A percentile compares a stretch with the other conserved stretches of the same genome.
phyloP scores from a whole-genome alignment of 2,329 filamentous ascomycete species.

The Ascocoryne sarcoides region DNA sequence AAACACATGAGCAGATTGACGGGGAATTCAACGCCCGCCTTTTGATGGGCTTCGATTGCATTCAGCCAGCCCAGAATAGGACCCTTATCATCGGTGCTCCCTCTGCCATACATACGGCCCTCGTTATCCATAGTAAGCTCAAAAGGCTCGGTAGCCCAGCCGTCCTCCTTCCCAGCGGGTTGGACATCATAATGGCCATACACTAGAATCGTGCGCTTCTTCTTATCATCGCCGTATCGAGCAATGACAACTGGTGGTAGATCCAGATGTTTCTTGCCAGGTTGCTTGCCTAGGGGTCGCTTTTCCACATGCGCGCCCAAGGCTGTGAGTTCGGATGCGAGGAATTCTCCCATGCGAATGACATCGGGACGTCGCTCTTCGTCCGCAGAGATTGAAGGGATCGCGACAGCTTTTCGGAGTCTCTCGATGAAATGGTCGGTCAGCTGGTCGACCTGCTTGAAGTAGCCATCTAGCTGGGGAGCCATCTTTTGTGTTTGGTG shows the following conservation, averaged over 20 bases:
- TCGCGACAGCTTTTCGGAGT: conserved; percentile 84
- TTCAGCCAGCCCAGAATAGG: conserved; percentile 97
- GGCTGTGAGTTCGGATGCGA: conserved; percentile 70
- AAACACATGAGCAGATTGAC: conserved; percentile 99
- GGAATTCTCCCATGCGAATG: conserved; percentile 90
- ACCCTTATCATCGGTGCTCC: conserved; percentile 95
- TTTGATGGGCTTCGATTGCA: conserved; percentile 94
- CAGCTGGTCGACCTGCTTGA: conserved; percentile 80
- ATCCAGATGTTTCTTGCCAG: conserved; percentile 79
- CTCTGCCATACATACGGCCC: conserved; percentile 91
- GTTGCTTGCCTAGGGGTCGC: conserved; percentile 82
- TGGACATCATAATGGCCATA: conserved; percentile 99
- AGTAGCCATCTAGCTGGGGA: conserved; percentile 82
- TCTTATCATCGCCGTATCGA: conserved; percentile 84
- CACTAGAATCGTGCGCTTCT: conserved; percentile 89
- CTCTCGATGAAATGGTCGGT: conserved; percentile 80
- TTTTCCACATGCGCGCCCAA: conserved; percentile 85
- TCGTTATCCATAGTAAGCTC: conserved; percentile 79
- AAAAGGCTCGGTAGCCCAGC: conserved; percentile 94
- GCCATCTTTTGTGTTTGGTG: conserved; percentile 66
- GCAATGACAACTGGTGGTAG: conserved; percentile 88
- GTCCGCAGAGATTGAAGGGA: conserved; percentile 90
- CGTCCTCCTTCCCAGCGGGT: conserved; percentile 84
- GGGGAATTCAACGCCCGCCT: conserved; percentile 86
- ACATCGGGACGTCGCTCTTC: conserved; percentile 85